Evolutionary conservation across 192 early-diverging fungal species (phyloP), one percentile per base, ranked within the genome.

Genomic region (Thamnidium elegans): DNA sequence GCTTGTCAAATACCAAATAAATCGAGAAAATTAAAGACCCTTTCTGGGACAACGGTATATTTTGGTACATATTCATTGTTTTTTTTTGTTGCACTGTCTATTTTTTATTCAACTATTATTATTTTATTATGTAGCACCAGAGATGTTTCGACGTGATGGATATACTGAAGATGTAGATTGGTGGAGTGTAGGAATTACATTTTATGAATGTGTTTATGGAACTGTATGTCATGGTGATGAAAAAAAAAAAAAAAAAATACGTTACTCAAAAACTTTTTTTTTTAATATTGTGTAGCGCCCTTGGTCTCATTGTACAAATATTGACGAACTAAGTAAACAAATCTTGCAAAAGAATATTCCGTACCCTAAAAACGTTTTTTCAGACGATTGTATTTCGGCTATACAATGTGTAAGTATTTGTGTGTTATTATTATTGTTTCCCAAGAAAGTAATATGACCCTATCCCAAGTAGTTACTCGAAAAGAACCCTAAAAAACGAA

Each of bases 141-240:
- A 92, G 65, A 70, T 92, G 2, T 82, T 89, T 63, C 69, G 64
- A 59, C 76, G 81, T 52, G 65, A 65, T 3, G 93, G 93, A 1
- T 98, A 98, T 75, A 85, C 78, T 9, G 80, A 84, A 20, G 86
- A 84, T 42, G 90, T 96, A 10, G 96, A 98, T 74, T 98, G 94
- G 93, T 98, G 96, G 96, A 89, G 89, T 20, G 66, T 97, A 26
- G 96, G 96, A 13, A 87, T 97, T 3, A 81, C 92, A 30, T 83
- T 94, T 70, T 97, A 90, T 77, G 96, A 98, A 74, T 85, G 89
- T 50, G 71, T 95, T 23, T 92, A 89, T 68, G 90, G 89, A 58
- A 84, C 76, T 71, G 84, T 85, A 78, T 30, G 31, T 59, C 10
- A 62, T 72, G 61, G 23, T 67, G 6, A 31, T 53, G 51, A 47